Base-by-base conservation (phyloP, 2,329 filamentous ascomycete species). In the Gremmenia infestans region DNA sequence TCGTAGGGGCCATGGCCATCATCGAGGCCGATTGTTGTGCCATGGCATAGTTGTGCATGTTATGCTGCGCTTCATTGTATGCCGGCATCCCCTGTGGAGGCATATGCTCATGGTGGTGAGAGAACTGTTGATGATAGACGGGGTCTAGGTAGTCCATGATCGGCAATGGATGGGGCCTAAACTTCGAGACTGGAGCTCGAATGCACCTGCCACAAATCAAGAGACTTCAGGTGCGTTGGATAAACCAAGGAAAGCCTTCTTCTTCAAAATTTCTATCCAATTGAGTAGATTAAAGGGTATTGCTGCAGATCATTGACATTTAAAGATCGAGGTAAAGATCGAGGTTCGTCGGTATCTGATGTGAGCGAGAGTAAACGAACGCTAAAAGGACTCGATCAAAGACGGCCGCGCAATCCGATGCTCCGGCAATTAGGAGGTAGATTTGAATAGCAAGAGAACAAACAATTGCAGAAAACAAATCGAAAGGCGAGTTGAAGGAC, bases 11-110 rank as follows among this genome's bases (percentile, higher is more conserved):
- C 52, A 67, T 59, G 11, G 54, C 48, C 48, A 66, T 64, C 54
- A 66, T 62, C 7, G 57, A 80, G 74, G 53, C 72, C 19, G 55
- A 52, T 47, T 63, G 63, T 5, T 62, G 63, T 2, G 55, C 43
- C 39, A 60, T 47, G 28, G 53, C 51, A 60, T 65, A 54, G 53
- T 53, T 56, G 43, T 61, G 58, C 32, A 63, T 62, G 57, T 28
- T 53, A 42, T 60, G 61, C 19, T 63, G 61, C 15, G 55, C 50
- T 22, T 65, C 60, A 7, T 45, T 49, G 23, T 61, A 63, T 42
- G 57, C 56, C 14, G 55, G 39, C 35, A 58, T 48, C 15, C 37
- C 48, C 45, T 57, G 52, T 5, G 15, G 15, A 8, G 54, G 17
- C 55, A 64, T 56, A 8, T 59, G 61, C 19, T 67, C 61, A 49